Base-by-base conservation (phyloP, 176 grass and related monocot species). In the Ensete ventricosum region DNA sequence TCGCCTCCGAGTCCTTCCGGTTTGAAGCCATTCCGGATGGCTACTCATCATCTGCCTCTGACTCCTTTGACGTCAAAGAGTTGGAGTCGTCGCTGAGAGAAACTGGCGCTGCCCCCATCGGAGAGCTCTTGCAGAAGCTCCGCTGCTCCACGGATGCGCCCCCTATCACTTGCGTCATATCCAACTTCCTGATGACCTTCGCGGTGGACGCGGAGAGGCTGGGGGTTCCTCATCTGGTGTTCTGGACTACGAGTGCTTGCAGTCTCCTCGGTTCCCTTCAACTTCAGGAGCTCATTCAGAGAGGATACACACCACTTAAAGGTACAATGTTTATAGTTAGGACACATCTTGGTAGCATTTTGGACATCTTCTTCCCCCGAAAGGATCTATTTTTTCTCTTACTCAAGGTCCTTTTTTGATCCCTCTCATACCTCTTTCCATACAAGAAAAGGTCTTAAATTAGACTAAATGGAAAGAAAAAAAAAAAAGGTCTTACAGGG, bases 341-440 rank as follows among this genome's bases (percentile, higher is more conserved):
- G 34, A 43, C 34, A 43, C 34, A 43, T 43, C 34, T 43, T 43
- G 34, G 34, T 43, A 43, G 34, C 34, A 43, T 6, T 43, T 43
- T 43, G 34, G 34, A 43, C 34, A 6, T 43, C 34, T 43, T 43
- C 34, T 43, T 43, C 34, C 34, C 34, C 34, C 34, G 4, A 43
- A 43, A 43, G 29, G 29, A 34, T 34, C 29, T 34, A 5, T 34
- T 34, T 34, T 34, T 34, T 4, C 29, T 34, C 29, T 34, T 34
- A 34, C 29, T 34, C 29, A 34, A 34, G 5, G 34, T 43, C 34
- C 34, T 43, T 72, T 72, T 76, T 84, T 64, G 74, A 79, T 84
- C 84, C 25, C 75, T 90, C 86, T 76, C 10, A 43, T 5, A 43
- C 3, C 34, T 43, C 5, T 43, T 6, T 43, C 34, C 34, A 43